Conservation (phyloP, 805 yeast genomes). For the Kuraishia cidri region DNA sequence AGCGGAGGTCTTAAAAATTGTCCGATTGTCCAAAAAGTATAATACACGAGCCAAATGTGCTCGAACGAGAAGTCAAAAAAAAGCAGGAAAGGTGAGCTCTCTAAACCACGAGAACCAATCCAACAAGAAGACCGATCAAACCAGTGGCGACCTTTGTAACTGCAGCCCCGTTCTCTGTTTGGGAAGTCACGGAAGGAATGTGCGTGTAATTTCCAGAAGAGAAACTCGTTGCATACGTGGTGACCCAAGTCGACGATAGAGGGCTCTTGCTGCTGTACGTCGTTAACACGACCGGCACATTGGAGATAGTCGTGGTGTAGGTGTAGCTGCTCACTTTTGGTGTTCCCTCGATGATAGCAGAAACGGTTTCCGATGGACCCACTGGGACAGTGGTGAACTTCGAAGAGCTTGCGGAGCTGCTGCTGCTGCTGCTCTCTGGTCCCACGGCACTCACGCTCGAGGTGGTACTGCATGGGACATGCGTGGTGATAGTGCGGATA, state of each 20-base stretch:
- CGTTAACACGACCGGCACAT: slow-evolving; percentile 14
- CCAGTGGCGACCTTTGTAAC: slow-evolving; percentile 2
- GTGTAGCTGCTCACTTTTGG: slow-evolving; percentile 8
- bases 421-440: slow-evolving; percentile 5
- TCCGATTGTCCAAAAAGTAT: too few species aligned
- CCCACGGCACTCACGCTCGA: slow-evolving; percentile 6
- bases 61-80: too few species aligned
- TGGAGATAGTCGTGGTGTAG: slow-evolving; percentile 16
- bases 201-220: slow-evolving; percentile 1
- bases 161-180: slow-evolving; percentile 3
- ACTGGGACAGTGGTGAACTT: slow-evolving; percentile 4
- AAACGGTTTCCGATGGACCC: slow-evolving; percentile 7
- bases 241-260: too few species aligned
- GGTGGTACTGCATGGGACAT: slow-evolving; percentile 11
- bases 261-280: too few species aligned
- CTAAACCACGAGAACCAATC: slow-evolving; percentile 2
- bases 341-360: slow-evolving; percentile 3
- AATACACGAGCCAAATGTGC: too few species aligned
- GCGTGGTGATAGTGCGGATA: slow-evolving; percentile 11
- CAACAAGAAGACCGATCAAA: slow-evolving; percentile 3
- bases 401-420: slow-evolving; percentile 2
- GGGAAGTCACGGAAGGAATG: not conserved
- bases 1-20: too few species aligned
- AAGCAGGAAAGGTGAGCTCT: too few species aligned
- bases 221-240: not conserved